phyloP scores from a whole-genome alignment of 1,284 basidiomycete genomes.

The Inonotus obliquus region DNA sequence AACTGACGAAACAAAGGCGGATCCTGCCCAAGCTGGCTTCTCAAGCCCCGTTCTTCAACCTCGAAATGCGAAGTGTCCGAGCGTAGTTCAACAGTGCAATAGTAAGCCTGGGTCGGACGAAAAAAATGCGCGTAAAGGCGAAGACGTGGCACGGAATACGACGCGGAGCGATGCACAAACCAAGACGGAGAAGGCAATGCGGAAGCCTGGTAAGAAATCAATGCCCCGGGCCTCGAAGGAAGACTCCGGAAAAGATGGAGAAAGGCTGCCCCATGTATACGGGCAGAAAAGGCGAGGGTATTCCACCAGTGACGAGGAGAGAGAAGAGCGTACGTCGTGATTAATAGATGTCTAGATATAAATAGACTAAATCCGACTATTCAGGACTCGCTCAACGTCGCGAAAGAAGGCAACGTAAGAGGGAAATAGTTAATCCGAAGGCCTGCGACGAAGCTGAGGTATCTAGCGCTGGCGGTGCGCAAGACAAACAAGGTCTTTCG shows the following conservation, averaged over 20 bases:
- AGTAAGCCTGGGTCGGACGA: background rate
- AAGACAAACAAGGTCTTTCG: conserved; percentile 10
- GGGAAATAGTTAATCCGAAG: conserved; percentile 42
- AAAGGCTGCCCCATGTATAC: background rate
- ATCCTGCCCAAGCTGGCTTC: conserved; percentile 8
- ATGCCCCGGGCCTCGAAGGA: background rate
- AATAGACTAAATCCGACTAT: background rate
- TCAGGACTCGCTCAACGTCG: conserved; percentile 52
- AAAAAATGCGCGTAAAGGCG: background rate
- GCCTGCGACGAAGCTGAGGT: conserved; percentile 5
- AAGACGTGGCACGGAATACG: background rate
- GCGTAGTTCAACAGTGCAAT: background rate
- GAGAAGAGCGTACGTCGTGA: conserved; percentile 26
- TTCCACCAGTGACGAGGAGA: conserved; percentile 27
- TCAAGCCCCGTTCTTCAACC: conserved; percentile 21
- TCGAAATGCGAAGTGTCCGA: conserved; percentile 1
- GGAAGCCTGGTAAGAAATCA: background rate
- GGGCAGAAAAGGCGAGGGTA: conserved; percentile 2
- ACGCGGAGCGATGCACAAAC: background rate
- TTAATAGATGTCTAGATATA: background rate
- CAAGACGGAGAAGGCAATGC: background rate
- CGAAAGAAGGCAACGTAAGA: conserved; percentile 48
- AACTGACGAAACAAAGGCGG: background rate
- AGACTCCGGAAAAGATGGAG: background rate
- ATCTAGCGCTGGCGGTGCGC: conserved; percentile 10